Base-by-base conservation (phyloP, 1,139 yeast genomes). In the Hanseniaspora gamundiae region DNA sequence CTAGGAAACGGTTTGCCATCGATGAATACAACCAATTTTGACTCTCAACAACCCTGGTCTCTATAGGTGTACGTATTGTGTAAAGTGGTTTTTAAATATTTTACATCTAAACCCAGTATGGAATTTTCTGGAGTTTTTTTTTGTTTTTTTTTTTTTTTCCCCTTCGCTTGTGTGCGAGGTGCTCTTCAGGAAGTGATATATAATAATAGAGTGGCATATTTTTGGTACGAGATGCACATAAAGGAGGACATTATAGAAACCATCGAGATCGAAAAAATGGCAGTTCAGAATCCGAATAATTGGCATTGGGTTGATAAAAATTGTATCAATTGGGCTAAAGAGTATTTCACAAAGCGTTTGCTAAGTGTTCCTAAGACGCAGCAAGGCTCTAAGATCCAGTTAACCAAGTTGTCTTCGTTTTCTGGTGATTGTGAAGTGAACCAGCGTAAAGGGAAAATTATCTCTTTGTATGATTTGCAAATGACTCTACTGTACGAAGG, bases 241-340 rank as follows among this genome's bases (percentile, higher is more conserved):
- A 33, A 4, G 9, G 13, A 33, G 14, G 30, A 36, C 20, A n/a
- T 29, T 38, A 38, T 21, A n/a, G n/a, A n/a, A n/a, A n/a, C n/a
- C n/a, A n/a, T n/a, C n/a, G n/a, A n/a, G n/a, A n/a, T n/a, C n/a
- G n/a, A n/a, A 28, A 55, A 44, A 45, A 79, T 79, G 86, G 86
- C 76, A 42, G 77, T 80, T 39, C 78, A 78, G 58, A 80, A 80
- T 66, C 86, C 86, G 39, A 79, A 80, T 62, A 80, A 80, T 62
- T 80, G 86, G 98, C 98, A 91, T 71, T 91, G 98, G 98, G 97
- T 91, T 50, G 96, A 91, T 66, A 91, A 91, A 65, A 91, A 91
- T 71, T 91, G 98, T 66, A 73, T 88, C 48, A 79, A 76, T 50
- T 91, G 98, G 98, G 73, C 95, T 13, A 76, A 78, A 49, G 72